A percentile compares a stretch with the other conserved stretches of the same genome.
phyloP scores from a whole-genome alignment of 768 basidiomycete species.

The Pleurotus cornucopiae region DNA sequence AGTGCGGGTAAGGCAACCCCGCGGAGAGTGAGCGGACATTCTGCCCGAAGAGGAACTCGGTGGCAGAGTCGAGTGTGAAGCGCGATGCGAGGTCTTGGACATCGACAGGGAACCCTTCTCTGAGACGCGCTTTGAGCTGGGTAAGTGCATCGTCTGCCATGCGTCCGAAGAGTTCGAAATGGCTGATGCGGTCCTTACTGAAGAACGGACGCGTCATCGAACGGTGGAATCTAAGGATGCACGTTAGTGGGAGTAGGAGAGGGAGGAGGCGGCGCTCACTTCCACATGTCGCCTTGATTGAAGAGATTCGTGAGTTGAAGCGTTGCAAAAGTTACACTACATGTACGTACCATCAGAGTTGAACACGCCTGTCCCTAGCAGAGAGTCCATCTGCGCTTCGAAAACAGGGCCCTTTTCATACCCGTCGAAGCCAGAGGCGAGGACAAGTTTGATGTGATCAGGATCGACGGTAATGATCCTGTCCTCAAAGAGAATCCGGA shows the following conservation, averaged over 20 bases:
- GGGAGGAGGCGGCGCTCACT: slow-evolving; percentile 25
- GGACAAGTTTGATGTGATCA: slow-evolving; percentile 43
- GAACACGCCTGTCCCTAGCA: slow-evolving; percentile 59
- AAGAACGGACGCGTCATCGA: slow-evolving; percentile 54
- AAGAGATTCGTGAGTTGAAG: too few species aligned
- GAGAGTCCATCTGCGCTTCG: slow-evolving; percentile 15
- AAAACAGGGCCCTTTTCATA: slow-evolving; percentile 30
- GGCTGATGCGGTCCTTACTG: slow-evolving; percentile 43
- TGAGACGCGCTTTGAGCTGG: slow-evolving; percentile 36
- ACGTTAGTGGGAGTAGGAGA: neutral
- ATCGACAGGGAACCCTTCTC: slow-evolving; percentile 48
- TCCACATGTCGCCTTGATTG: slow-evolving; percentile 50
- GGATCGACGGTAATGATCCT: slow-evolving; percentile 43
- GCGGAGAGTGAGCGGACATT: slow-evolving; percentile 42
- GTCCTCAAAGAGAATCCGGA: slow-evolving; percentile 32
- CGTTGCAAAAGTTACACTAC: too few species aligned
- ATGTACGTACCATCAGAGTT: slow-evolving; percentile 43
- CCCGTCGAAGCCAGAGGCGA: slow-evolving; percentile 39
- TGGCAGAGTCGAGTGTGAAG: slow-evolving; percentile 58
- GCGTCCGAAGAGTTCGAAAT: slow-evolving; percentile 51
- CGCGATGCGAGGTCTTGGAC: slow-evolving; percentile 55
- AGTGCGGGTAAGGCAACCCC: slow-evolving; percentile 43
- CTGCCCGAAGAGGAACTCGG: slow-evolving; percentile 53
- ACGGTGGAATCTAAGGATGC: slow-evolving; percentile 45
- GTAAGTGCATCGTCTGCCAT: slow-evolving; percentile 46